Conservation (phyloP, 164 flowering plant species). For the Amborella trichopoda region DNA sequence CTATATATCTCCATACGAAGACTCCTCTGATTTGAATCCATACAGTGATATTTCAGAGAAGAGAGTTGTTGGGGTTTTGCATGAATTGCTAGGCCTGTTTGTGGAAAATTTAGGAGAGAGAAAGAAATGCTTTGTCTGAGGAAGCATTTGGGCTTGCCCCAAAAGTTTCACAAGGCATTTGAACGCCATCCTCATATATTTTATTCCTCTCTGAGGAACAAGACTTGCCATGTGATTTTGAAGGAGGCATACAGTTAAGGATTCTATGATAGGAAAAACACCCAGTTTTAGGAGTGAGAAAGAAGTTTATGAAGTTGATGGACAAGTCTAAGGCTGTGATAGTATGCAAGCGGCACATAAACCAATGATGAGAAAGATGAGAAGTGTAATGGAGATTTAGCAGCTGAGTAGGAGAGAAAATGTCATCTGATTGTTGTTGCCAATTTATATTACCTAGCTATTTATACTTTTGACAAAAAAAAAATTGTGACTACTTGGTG, state of each 20-base stretch:
- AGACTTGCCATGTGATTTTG: conserved; percentile 67
- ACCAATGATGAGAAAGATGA: no score
- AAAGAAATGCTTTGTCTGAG: conserved; percentile 55
- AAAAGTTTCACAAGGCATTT: conserved; percentile 68
- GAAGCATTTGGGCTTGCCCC: conserved; percentile 63
- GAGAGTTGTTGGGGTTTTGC: conserved; percentile 67
- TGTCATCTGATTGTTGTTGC: no score
- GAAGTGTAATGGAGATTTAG: no score
- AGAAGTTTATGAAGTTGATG: conserved; percentile 49
- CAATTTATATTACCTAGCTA: no score
- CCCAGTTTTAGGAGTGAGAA: conserved; percentile 56
- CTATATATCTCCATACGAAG: conserved; percentile 70
- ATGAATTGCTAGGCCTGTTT: conserved; percentile 71
- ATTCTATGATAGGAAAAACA: conserved; percentile 38
- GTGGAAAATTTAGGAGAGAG: conserved; percentile 72
- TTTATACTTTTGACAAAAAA: no score
- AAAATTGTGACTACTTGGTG: no score
- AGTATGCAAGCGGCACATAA: conserved; percentile 21
- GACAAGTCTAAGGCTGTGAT: conserved; percentile 36
- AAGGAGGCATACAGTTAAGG: conserved; percentile 58
- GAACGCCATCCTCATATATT: conserved; percentile 73
- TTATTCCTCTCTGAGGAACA: conserved; percentile 65
- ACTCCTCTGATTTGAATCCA: conserved; percentile 40
- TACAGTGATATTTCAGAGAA: conserved; percentile 64
- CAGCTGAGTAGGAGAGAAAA: no score